Percentiles rank a stretch among this genome's conserved stretches.
Evolutionary conservation across 1,139 yeast species (phyloP).

Genomic region (Kluyveromyces marxianus): DNA sequence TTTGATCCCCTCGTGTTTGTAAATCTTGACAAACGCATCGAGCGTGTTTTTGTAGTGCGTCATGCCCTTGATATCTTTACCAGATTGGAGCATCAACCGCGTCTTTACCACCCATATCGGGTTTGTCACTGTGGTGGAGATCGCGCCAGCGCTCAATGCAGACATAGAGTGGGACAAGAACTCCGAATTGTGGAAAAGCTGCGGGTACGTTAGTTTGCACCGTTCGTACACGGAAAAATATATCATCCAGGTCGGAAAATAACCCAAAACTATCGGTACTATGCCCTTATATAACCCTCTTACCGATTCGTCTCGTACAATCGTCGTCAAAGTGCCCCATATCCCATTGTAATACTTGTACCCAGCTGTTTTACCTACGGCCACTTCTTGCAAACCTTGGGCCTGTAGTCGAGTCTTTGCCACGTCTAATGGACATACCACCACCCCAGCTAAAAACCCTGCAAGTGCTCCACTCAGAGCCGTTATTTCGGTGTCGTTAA

Average conservation of each 20-base stretch:
- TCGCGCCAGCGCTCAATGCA: conserved; percentile 85
- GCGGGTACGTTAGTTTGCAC: conserved; percentile 49
- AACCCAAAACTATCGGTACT: conserved; percentile 85
- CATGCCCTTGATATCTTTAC: conserved; percentile 18
- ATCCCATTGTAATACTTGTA: conserved; percentile 46
- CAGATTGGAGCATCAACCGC: conserved; percentile 78
- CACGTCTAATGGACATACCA: conserved; percentile 90
- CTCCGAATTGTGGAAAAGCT: conserved; percentile 36
- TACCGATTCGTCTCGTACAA: conserved; percentile 68
- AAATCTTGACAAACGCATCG: conserved; percentile 80
- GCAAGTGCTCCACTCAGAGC: conserved; percentile 84
- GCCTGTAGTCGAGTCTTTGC: conserved; percentile 94
- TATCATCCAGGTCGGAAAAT: conserved; percentile 96
- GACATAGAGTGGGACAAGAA: conserved; percentile 61
- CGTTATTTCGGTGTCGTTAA: conserved; percentile 39
- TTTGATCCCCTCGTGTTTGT: conserved; percentile 63
- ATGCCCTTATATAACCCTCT: conserved; percentile 84
- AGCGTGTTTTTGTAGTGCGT: conserved; percentile 64
- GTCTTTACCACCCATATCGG: conserved; percentile 75
- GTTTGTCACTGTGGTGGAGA: conserved; percentile 80
- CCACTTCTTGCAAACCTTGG: conserved; percentile 46
- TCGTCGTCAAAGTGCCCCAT: conserved; percentile 51
- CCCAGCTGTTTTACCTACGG: conserved; percentile 5
- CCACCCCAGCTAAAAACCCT: conserved; percentile 82
- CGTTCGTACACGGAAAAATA: conserved; percentile 86